Base-by-base conservation (phyloP, 225 moss, liverwort and hornwort genomes). In the Neckera pumila region DNA sequence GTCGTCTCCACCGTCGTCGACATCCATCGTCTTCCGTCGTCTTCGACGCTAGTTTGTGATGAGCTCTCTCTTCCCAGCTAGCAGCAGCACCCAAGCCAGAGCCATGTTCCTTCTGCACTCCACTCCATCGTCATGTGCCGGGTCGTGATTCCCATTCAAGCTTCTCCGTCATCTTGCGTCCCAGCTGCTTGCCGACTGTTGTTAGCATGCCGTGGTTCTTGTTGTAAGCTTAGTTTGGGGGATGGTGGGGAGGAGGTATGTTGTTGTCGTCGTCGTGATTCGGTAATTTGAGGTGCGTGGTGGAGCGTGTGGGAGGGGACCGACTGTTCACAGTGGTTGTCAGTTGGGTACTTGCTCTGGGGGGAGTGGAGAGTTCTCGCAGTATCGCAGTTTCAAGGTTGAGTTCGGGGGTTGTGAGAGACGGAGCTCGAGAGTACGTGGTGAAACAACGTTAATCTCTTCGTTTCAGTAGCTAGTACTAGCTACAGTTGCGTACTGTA, bases 81-180 rank as follows among this genome's bases (percentile, higher is more conserved):
- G 65, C 69, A 69, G 78, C 51, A 78, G 57, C 78, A 45, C 57
- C 17, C 33, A 73, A 15, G 49, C 63, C 49, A 36, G 30, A n/a
- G 88, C 88, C 88, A 88, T 88, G 88, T 88, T 88, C 66, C 83
- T 83, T 17, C 88, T 88, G 88, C 88, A 43, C 76, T 76, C 43
- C 84, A 36, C 83, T 54, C 82, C 82, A 73, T 77, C 84, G 69
- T 77, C 84, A 88, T 88, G 88, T 76, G 88, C 88, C 78, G 25
- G 78, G 69, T 84, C 78, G 88, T 79, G 88, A 88, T 88, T 88
- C 83, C 28, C 75, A 83, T 40, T 60, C 60, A 6, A 75, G 71
- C 82, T 81, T 57, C 71, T 34, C 49, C 62, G 45, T 53, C 33
- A 1, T 54, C 59, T 58, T 69, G 28, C 34, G 22, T 34, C 53